Conservation (phyloP, 139 green algal genomes). For the Picochlorum sp. region DNA sequence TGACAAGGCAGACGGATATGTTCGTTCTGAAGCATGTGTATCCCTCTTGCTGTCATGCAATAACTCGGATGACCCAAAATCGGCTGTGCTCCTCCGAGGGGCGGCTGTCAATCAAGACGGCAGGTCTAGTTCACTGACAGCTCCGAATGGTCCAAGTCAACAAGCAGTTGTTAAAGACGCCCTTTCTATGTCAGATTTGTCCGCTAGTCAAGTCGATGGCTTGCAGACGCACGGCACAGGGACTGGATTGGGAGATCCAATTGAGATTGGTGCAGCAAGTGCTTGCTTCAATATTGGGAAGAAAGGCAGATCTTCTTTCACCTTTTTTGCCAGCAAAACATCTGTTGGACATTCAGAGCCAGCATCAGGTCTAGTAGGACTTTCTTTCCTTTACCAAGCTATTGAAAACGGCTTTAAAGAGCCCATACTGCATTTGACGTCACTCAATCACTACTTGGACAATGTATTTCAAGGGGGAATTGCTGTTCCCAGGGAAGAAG, state of each 20-base stretch:
- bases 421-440: slow-evolving; percentile 56
- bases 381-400: slow-evolving; percentile 31
- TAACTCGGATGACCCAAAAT: no score
- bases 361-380: slow-evolving; percentile 56
- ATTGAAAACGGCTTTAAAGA: slow-evolving; percentile 7
- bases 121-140: no score
- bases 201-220: slow-evolving; percentile 2
- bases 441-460: slow-evolving; percentile 55
- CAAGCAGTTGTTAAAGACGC: slow-evolving; percentile 51
- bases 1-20: no score
- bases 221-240: slow-evolving; percentile 45
- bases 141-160: no score
- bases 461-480: slow-evolving; percentile 7
- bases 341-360: slow-evolving; percentile 78
- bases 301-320: slow-evolving; percentile 13
- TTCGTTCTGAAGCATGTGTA: no score
- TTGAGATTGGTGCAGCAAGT: slow-evolving; percentile 55
- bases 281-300: slow-evolving; percentile 5
- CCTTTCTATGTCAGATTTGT: slow-evolving; percentile 22
- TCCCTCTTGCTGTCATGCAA: no score
- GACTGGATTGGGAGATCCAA: slow-evolving; percentile 77
- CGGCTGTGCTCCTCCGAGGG: no score
- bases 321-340: slow-evolving; percentile 61
- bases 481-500: slow-evolving; percentile 21
- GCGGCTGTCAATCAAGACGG: no score